These are phyloP conservation scores for Pseudogymnoascus sp. DNA, from an alignment of 2,329 filamentous ascomycete species.

Conservation along the genomic window DNA sequence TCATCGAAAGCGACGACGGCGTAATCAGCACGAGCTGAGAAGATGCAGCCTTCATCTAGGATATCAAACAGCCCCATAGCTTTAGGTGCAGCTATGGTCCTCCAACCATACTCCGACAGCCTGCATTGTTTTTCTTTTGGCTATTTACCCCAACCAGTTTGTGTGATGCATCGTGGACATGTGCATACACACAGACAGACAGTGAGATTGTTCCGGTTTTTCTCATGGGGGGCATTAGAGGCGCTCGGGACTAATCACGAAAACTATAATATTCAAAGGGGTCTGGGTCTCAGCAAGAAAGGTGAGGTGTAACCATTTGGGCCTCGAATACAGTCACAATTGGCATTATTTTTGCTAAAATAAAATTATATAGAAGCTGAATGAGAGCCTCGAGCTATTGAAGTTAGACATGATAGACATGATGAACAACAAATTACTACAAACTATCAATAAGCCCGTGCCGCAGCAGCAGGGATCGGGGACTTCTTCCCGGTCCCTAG, in stretches of 20 bases:
- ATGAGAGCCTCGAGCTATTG: background rate
- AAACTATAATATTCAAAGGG: background rate
- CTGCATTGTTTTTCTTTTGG: slow-evolving; percentile 3
- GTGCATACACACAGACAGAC: background rate
- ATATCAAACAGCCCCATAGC: background rate
- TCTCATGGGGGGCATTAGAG: background rate
- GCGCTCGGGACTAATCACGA: background rate
- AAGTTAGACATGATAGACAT: background rate
- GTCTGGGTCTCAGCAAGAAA: background rate
- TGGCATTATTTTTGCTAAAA: background rate
- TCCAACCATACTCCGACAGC: background rate
- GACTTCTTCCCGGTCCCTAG: background rate
- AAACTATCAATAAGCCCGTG: background rate
- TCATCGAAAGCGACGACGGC: background rate
- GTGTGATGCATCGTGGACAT: background rate
- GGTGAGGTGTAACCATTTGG: background rate
- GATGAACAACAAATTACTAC: background rate
- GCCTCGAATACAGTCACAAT: background rate
- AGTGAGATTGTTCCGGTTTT: background rate
- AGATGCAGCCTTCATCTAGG: background rate
- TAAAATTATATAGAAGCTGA: background rate
- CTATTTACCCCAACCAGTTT: background rate
- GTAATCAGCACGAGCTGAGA: background rate
- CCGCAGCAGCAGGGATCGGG: background rate
- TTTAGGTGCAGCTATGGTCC: background rate